Percentiles rank a stretch among this genome's conserved stretches.
These are phyloP conservation scores for Geotrichum phurueaensis DNA, from an alignment of 1,139 yeast species.

Conservation along the genomic window DNA sequence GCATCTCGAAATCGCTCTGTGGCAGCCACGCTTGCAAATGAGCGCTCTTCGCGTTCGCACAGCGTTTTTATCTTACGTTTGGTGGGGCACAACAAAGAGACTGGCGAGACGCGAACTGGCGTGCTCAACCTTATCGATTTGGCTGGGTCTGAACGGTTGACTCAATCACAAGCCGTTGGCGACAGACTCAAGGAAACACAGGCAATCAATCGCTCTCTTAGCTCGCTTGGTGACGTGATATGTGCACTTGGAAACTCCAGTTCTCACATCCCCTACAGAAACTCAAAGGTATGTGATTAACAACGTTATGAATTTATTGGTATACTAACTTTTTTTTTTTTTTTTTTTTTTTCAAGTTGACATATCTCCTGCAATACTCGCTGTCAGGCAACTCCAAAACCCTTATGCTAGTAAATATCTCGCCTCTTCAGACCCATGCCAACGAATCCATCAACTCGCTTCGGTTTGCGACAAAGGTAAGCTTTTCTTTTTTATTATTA, in stretches of 20 bases:
- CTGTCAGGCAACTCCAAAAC: constrained; percentile 84
- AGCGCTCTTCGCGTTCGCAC: constrained; percentile 66
- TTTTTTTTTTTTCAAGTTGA: constrained; percentile 38
- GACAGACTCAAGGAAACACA: constrained; percentile 81
- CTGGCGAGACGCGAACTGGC: constrained; percentile 52
- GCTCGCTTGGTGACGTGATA: constrained; percentile 87
- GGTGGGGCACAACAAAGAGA: constrained; percentile 47
- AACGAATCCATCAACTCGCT: constrained; percentile 79
- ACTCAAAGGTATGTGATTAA: constrained; percentile 37
- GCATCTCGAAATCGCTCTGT: constrained; percentile 60
- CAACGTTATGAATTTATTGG: constrained; percentile 40
- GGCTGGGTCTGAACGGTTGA: constrained; percentile 83
- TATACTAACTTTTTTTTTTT: not conserved
- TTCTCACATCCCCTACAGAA: constrained; percentile 51
- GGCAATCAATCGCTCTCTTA: constrained; percentile 80
- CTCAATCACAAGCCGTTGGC: constrained; percentile 62
- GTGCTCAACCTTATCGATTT: constrained; percentile 69
- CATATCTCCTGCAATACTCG: constrained; percentile 81
- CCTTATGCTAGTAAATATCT: constrained; percentile 84
- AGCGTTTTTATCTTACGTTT: constrained; percentile 69
- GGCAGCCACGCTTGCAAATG: constrained; percentile 77
- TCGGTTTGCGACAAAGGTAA: constrained; percentile 72
- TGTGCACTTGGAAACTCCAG: constrained; percentile 49
- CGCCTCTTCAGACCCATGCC: constrained; percentile 58
- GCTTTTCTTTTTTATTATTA: not conserved